These are phyloP conservation scores for Diaporthe caulivora DNA, from an alignment of 2,329 filamentous ascomycete species.

Conservation along the genomic window DNA sequence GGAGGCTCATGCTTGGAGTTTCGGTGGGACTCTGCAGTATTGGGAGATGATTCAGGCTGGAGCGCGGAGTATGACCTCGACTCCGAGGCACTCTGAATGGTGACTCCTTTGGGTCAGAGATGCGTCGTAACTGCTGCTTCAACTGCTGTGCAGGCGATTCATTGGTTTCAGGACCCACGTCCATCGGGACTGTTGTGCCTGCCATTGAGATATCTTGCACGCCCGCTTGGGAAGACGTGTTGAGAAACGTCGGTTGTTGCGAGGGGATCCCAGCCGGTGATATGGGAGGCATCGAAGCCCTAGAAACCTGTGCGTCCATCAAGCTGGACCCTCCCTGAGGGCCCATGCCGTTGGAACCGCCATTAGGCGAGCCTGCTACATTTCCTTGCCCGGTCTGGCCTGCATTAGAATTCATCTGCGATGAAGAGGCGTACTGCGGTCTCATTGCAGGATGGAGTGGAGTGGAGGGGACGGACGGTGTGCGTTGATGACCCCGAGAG, in stretches of 20 bases:
- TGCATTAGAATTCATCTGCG: slow-evolving; percentile 35
- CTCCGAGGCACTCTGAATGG: slow-evolving; percentile 30
- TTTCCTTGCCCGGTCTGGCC: slow-evolving; percentile 23
- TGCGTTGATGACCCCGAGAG: slow-evolving; percentile 37
- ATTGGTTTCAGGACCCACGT: slow-evolving; percentile 32
- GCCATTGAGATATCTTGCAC: slow-evolving; percentile 32
- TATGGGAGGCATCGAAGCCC: slow-evolving; percentile 31
- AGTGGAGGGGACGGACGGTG: slow-evolving; percentile 39
- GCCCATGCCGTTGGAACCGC: not conserved
- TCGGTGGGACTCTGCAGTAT: slow-evolving; percentile 34
- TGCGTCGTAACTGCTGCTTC: slow-evolving; percentile 39
- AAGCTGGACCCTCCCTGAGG: not conserved
- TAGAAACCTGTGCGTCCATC: slow-evolving; percentile 6
- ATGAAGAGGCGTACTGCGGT: slow-evolving; percentile 45
- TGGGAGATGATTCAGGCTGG: slow-evolving; percentile 34
- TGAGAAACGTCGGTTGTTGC: slow-evolving; percentile 36
- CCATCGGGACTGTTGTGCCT: slow-evolving; percentile 29
- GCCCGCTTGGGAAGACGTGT: slow-evolving; percentile 29
- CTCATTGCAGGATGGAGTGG: slow-evolving; percentile 55
- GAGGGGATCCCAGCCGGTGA: slow-evolving; percentile 38
- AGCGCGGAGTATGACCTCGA: slow-evolving; percentile 36
- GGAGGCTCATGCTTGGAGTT: slow-evolving; percentile 11
- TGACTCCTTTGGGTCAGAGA: slow-evolving; percentile 37
- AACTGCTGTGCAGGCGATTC: slow-evolving; percentile 39
- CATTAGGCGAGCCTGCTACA: slow-evolving; percentile 1